Evolutionary conservation across 2,329 filamentous ascomycete genomes (phyloP).

Genomic region (Aspergillus fumigatus): DNA sequence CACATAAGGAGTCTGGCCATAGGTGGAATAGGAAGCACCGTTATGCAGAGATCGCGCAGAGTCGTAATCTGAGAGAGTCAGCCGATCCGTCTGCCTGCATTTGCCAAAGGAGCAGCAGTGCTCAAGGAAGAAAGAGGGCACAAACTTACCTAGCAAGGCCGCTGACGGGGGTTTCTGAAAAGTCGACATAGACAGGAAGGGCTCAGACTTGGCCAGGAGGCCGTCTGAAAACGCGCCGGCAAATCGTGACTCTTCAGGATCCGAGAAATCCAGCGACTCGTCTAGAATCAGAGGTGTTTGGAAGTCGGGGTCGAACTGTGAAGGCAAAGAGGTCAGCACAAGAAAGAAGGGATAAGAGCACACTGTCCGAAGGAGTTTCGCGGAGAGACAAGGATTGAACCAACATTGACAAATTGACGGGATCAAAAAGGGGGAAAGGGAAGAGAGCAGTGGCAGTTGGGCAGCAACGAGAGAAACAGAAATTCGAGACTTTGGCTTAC

Average conservation of each 20-base stretch:
- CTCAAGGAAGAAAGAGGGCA: not conserved
- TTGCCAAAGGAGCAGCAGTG: slow-evolving; percentile 8
- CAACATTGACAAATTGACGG: slow-evolving; percentile 12
- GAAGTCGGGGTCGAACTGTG: slow-evolving; percentile 41
- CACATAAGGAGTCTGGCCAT: slow-evolving; percentile 37
- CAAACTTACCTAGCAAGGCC: slow-evolving; percentile 73
- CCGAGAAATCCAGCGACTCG: slow-evolving; percentile 44
- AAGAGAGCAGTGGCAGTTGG: slow-evolving; percentile 8
- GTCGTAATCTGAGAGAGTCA: slow-evolving; percentile 30
- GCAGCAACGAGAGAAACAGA: slow-evolving; percentile 23
- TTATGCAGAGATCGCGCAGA: slow-evolving; percentile 36
- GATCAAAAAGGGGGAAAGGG: not conserved
- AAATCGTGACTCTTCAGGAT: slow-evolving; percentile 43
- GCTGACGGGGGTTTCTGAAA: slow-evolving; percentile 72
- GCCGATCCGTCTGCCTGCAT: slow-evolving; percentile 1
- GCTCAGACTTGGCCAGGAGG: slow-evolving; percentile 54
- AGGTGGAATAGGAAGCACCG: slow-evolving; percentile 38
- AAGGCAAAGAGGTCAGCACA: not conserved
- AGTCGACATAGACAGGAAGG: slow-evolving; percentile 73
- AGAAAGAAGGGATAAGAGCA: not conserved
- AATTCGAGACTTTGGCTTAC: slow-evolving; percentile 28
- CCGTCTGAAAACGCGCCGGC: slow-evolving; percentile 45
- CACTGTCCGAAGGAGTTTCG: not conserved
- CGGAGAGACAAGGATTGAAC: slow-evolving; percentile 16
- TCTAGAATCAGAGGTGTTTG: slow-evolving; percentile 45